These are phyloP conservation scores for Tolypocladium nubicola DNA, from an alignment of 2,329 filamentous ascomycete genomes.

Conservation along the genomic window DNA sequence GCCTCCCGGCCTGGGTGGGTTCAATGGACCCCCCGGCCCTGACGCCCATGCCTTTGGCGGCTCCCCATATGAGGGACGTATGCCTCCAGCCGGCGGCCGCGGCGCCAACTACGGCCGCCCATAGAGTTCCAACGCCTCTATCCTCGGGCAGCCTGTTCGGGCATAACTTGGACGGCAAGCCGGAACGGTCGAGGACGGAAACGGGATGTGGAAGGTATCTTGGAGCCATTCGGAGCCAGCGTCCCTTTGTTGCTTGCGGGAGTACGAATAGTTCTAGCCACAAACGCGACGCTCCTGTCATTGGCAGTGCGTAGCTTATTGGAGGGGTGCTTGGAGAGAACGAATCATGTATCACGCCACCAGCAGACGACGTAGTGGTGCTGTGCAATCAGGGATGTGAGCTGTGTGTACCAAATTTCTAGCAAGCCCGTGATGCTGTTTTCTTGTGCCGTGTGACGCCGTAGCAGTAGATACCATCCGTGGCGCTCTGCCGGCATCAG, in stretches of 20 bases:
- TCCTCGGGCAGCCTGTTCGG: not conserved
- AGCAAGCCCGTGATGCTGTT: not conserved
- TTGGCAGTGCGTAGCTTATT: not conserved
- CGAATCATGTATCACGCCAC: not conserved
- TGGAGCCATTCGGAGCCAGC: not conserved
- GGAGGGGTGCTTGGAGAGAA: slow-evolving; percentile 1
- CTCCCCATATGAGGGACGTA: slow-evolving; percentile 42
- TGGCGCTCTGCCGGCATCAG: not conserved
- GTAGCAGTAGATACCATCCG: too few relatives aligned
- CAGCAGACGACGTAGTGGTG: not conserved
- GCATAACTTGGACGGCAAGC: not conserved
- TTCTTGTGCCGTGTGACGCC: not conserved
- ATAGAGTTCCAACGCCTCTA: slow-evolving; percentile 4
- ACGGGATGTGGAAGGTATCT: not conserved
- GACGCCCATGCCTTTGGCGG: slow-evolving; percentile 36
- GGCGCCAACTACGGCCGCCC: slow-evolving; percentile 22
- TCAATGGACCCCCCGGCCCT: slow-evolving; percentile 39
- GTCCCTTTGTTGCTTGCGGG: not conserved
- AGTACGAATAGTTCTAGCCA: not conserved
- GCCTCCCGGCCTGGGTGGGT: slow-evolving; percentile 44
- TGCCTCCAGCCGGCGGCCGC: slow-evolving; percentile 36
- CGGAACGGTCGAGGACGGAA: not conserved
- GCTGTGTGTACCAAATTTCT: not conserved
- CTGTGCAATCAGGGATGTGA: not conserved
- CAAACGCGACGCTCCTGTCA: not conserved